These are phyloP conservation scores for Pyrenophora graminea DNA, from an alignment of 2,329 filamentous ascomycete genomes.

Conservation along the genomic window DNA sequence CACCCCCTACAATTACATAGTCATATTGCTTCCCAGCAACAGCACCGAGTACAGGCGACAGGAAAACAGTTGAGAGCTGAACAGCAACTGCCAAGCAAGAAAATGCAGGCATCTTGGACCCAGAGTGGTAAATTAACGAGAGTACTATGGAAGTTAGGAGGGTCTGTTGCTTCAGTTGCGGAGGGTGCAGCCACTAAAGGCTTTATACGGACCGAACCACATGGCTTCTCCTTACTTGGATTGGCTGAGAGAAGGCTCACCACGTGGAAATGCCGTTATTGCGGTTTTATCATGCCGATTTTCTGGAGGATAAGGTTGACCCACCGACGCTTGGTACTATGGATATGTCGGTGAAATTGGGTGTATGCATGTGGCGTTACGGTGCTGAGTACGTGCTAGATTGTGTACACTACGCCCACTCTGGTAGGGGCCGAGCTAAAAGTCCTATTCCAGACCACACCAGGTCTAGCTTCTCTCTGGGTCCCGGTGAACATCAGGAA, in stretches of 20 bases:
- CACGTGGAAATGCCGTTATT: constrained; percentile 20
- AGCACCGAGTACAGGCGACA: constrained; percentile 24
- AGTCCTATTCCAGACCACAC: neutral
- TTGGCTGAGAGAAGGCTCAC: constrained; percentile 14
- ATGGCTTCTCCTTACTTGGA: constrained; percentile 8
- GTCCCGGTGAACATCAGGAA: constrained; percentile 13
- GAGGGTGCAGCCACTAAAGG: constrained; percentile 13
- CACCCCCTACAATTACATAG: constrained; percentile 41
- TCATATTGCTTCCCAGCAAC: constrained; percentile 26
- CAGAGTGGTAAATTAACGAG: constrained; percentile 20
- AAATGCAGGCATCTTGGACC: constrained; percentile 27
- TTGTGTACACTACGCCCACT: neutral
- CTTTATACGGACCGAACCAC: constrained; percentile 23
- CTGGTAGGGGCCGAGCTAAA: neutral
- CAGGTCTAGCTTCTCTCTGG: neutral
- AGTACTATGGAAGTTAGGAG: constrained; percentile 10
- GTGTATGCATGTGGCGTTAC: constrained; percentile 7
- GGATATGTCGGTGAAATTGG: constrained; percentile 6
- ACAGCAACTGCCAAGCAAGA: constrained; percentile 32
- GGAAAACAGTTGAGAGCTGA: constrained; percentile 28
- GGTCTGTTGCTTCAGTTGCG: neutral
- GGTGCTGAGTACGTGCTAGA: constrained; percentile 5
- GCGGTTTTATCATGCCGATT: constrained; percentile 12
- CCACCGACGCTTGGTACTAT: constrained; percentile 2
- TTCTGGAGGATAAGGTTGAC: neutral